Evolutionary conservation across 495 filamentous ascomycete genomes (phyloP), one percentile per base, ranked within the genome.

Genomic region (Aspergillus bertholletiae): DNA sequence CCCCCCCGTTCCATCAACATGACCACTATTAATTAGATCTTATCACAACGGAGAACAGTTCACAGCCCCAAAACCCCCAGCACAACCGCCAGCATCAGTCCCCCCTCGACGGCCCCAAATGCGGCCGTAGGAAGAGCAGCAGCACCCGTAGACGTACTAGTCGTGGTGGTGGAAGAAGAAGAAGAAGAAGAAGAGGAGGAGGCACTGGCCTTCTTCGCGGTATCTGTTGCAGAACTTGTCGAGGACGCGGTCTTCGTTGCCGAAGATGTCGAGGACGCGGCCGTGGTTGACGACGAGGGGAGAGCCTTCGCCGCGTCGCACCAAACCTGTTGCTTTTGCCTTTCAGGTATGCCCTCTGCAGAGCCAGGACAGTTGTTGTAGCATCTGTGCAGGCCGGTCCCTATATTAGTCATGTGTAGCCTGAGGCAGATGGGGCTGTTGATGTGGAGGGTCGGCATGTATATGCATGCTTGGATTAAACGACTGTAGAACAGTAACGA

Each of bases 331-430:
- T 59, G 55, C n/a, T 58, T 60, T 39, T 61, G 63, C 7, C 13
- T 2, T 43, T 62, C 17, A 44, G 67, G 61, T 22, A 60, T 57
- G 53, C 55, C 45, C 30, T 57, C 58, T 37, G 54, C 65, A 49
- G 51, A 51, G 46, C 46, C 44, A 46, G 73, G 72, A 48, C 73
- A 76, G 51, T 72, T 71, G 56, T 71, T 69, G 63, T 76, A 76
- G 56, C 73, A 76, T 43, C 65, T 67, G 9, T 52, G 3, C 53
- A 28, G 11, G 49, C 40, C 24, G 18, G 30, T 50, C 1, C 15
- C 11, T 17, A 5, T 46, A 45, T 49, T n/a, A 46, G 34, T 40
- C 1, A 46, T 28, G 20, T 18, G 28, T 30, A n/a, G 49, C n/a
- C n/a, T n/a, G n/a, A n/a, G n/a, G n/a, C n/a, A n/a, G n/a, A n/a